A percentile compares a stretch with the other conserved stretches of the same genome.
These are phyloP conservation scores for Podaxis sp. DNA, from an alignment of 768 basidiomycete genomes.

Conservation along the genomic window DNA sequence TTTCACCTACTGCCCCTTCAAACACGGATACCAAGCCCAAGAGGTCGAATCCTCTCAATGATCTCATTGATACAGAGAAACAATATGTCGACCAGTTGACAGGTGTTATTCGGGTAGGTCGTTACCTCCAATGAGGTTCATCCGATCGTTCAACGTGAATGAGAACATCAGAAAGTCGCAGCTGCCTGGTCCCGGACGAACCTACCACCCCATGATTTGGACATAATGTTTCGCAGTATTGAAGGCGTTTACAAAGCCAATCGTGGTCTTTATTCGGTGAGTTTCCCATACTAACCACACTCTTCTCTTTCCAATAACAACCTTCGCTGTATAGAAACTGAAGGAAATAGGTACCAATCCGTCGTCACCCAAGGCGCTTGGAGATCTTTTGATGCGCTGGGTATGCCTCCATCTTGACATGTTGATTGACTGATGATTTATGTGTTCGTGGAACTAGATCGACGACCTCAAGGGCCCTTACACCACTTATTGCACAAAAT, in stretches of 20 bases:
- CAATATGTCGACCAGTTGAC: conserved; percentile 88
- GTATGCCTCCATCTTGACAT: conserved; percentile 44
- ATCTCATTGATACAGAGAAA: conserved; percentile 94
- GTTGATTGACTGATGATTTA: conserved; percentile 13
- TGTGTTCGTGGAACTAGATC: conserved; percentile 54
- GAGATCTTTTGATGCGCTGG: conserved; percentile 97
- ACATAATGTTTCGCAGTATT: conserved; percentile 91
- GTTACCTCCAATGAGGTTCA: background rate
- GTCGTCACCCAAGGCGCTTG: conserved; percentile 88
- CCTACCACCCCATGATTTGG: conserved; percentile 89
- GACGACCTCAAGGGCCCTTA: conserved; percentile 91
- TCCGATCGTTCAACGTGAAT: conserved; percentile 13
- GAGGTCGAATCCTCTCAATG: conserved; percentile 80
- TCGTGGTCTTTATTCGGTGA: conserved; percentile 72
- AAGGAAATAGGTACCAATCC: conserved; percentile 94
- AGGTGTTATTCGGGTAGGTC: conserved; percentile 83
- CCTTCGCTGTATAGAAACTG: conserved; percentile 62
- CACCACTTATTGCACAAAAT: conserved; percentile 73
- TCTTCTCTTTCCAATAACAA: conserved; percentile 13
- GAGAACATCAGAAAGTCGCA: conserved; percentile 76
- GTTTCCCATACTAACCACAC: conserved; percentile 6
- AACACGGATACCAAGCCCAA: conserved; percentile 49
- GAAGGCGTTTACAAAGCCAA: conserved; percentile 94
- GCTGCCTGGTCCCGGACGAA: conserved; percentile 97
- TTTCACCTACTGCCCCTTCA: conserved; percentile 29